These are phyloP conservation scores for Ogataea saltuana DNA, from an alignment of 805 yeast genomes.

Conservation along the genomic window DNA sequence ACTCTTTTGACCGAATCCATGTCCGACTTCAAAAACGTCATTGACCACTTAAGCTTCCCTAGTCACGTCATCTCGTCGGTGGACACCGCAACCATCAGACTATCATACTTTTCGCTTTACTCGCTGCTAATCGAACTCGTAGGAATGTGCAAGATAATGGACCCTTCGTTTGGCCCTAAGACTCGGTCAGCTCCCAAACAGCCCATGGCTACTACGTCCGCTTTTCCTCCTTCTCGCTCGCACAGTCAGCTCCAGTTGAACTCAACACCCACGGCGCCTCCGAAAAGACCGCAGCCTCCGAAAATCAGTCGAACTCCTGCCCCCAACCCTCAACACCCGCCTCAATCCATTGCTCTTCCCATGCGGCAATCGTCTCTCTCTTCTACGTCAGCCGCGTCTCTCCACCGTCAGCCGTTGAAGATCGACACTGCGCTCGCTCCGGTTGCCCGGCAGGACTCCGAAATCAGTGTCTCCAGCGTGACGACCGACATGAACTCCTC, in stretches of 20 bases:
- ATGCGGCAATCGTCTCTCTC: slow-evolving; percentile 14
- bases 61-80: slow-evolving; percentile 9
- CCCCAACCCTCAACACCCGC: slow-evolving; percentile 23
- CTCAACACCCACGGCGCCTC: slow-evolving; percentile 11
- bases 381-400: slow-evolving; percentile 16
- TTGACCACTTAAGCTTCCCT: slow-evolving; percentile 20
- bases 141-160: slow-evolving; percentile 27
- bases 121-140: slow-evolving; percentile 33
- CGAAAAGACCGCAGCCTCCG: slow-evolving; percentile 15
- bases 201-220: slow-evolving; percentile 1
- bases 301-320: slow-evolving; percentile 25
- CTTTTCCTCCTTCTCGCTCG: slow-evolving; percentile 11
- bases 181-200: slow-evolving; percentile 9
- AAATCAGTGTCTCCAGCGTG: slow-evolving; percentile 23
- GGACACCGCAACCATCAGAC: slow-evolving; percentile 24
- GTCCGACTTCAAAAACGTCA: slow-evolving; percentile 23
- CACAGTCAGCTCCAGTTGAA: slow-evolving; percentile 15
- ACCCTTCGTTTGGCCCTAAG: slow-evolving; percentile 22
- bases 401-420: slow-evolving; percentile 28
- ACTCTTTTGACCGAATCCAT: slow-evolving; percentile 24
- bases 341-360: slow-evolving; percentile 19
- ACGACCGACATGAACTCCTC: slow-evolving; percentile 9
- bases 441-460: slow-evolving; percentile 33
- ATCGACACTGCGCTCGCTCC: slow-evolving; percentile 25
- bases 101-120: slow-evolving; percentile 29